Percentiles rank a stretch among this genome's conserved stretches.
Conservation (phyloP, 2,329 filamentous ascomycete species). For the Epichloe hybrida region DNA sequence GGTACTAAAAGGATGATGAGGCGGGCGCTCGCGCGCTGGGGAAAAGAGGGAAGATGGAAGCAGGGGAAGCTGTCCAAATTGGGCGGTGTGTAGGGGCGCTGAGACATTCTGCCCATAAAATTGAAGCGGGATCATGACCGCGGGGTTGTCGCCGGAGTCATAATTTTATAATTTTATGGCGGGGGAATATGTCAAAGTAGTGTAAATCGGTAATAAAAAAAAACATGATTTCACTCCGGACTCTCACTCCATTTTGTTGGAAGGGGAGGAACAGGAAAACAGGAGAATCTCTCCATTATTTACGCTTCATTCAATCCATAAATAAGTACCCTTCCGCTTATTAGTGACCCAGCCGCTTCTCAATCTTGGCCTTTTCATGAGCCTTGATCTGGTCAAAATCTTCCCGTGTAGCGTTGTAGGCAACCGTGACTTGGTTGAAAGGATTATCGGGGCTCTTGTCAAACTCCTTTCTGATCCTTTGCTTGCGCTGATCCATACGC, state of each 20-base stretch:
- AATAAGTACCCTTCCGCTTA: conserved; percentile 6
- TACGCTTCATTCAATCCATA: not conserved
- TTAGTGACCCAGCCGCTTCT: conserved; percentile 46
- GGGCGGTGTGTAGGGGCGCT: conserved; percentile 9
- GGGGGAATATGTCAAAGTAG: not conserved
- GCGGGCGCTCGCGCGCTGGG: not conserved
- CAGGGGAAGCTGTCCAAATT: not conserved
- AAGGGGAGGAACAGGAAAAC: too few species aligned
- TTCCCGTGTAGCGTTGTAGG: conserved; percentile 66
- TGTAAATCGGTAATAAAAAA: not conserved
- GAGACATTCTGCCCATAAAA: conserved; percentile 10
- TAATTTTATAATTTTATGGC: not conserved
- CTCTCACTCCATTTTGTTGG: too few species aligned
- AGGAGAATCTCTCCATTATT: too few species aligned
- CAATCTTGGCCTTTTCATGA: conserved; percentile 59
- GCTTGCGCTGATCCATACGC: conserved; percentile 70
- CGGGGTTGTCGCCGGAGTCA: conserved; percentile 2
- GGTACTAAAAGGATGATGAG: not conserved
- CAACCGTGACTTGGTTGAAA: conserved; percentile 70
- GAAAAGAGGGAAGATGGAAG: not conserved
- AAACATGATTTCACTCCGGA: too few species aligned
- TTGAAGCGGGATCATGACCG: conserved; percentile 3
- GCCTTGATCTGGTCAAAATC: conserved; percentile 56
- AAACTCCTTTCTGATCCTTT: conserved; percentile 81
- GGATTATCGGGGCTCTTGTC: conserved; percentile 91